These are phyloP conservation scores for Pleodorina starrii DNA, from an alignment of 139 green algal genomes.

Conservation along the genomic window DNA sequence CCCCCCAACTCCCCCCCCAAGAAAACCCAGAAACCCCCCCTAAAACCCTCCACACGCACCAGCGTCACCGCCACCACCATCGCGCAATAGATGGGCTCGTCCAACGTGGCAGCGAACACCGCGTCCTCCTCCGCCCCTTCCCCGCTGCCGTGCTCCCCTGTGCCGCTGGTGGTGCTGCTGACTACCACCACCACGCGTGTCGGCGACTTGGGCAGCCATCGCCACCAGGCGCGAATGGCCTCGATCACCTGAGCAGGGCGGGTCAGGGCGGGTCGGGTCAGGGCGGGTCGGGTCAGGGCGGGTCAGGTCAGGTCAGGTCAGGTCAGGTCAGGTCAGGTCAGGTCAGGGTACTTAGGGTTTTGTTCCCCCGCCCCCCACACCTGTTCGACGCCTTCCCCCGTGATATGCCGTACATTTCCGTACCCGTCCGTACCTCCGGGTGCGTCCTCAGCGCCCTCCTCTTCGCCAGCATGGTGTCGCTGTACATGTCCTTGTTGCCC, in stretches of 20 bases:
- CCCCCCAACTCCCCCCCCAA: too few relatives aligned
- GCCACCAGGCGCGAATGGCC: slow-evolving; percentile 22
- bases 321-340: too few relatives aligned
- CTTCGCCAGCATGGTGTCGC: neutral
- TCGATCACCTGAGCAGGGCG: slow-evolving; percentile 12
- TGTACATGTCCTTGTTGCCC: slow-evolving; percentile 41
- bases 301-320: too few relatives aligned
- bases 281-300: neutral
- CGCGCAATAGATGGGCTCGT: slow-evolving; percentile 50
- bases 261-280: too few relatives aligned
- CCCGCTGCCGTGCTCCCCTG: too few relatives aligned
- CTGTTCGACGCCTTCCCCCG: too few relatives aligned
- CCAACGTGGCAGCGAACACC: slow-evolving; percentile 1
- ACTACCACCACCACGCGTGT: slow-evolving; percentile 3
- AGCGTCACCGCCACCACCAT: slow-evolving; percentile 57
- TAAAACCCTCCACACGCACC: too few relatives aligned
- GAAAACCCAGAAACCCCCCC: too few relatives aligned
- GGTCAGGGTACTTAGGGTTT: too few relatives aligned
- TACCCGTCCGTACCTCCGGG: neutral
- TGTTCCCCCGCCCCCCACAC: too few relatives aligned
- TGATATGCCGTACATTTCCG: too few relatives aligned
- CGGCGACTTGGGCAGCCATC: slow-evolving; percentile 36
- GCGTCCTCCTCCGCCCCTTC: neutral
- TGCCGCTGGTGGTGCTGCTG: too few relatives aligned
- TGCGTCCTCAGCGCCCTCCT: neutral